A percentile compares a stretch with the other conserved stretches of the same genome.
Conservation (phyloP, 1,284 basidiomycete species). For the Fomes fomentarius region DNA sequence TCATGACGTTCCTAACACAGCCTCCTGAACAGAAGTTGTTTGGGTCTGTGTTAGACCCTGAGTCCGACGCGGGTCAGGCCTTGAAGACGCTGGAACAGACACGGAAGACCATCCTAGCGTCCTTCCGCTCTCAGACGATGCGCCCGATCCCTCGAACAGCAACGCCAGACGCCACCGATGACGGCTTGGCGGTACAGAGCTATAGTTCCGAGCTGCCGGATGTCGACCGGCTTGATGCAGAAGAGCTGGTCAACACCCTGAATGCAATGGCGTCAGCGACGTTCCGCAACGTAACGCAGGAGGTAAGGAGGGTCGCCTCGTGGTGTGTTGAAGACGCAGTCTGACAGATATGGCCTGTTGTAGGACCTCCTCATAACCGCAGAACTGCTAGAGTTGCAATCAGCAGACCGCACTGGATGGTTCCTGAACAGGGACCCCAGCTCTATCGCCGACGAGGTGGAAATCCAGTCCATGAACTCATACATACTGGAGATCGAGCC, state of each 20-base stretch:
- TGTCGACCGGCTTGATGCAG: constrained; percentile 65
- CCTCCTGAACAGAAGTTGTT: constrained; percentile 28
- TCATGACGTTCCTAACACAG: constrained; percentile 56
- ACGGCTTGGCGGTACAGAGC: constrained; percentile 35
- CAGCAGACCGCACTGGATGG: constrained; percentile 77
- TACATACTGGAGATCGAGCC: constrained; percentile 72
- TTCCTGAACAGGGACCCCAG: constrained; percentile 59
- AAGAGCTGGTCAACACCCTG: constrained; percentile 71
- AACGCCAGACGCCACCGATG: constrained; percentile 33
- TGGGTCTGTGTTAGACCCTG: constrained; percentile 26
- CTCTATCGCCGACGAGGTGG: constrained; percentile 58
- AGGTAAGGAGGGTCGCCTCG: constrained; percentile 45
- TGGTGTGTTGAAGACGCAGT: not conserved
- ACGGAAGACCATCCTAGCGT: constrained; percentile 42
- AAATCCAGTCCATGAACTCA: constrained; percentile 76
- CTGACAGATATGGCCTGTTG: constrained; percentile 4
- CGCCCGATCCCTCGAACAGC: constrained; percentile 50
- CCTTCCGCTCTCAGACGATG: constrained; percentile 62
- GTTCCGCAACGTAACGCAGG: constrained; percentile 73
- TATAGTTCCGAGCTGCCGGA: constrained; percentile 63
- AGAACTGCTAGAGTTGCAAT: constrained; percentile 80
- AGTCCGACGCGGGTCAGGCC: constrained; percentile 48
- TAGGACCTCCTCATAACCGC: constrained; percentile 74
- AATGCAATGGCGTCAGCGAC: constrained; percentile 75
- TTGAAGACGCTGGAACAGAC: constrained; percentile 50